Conservation (phyloP, 345 rosid genomes). For the Conringia planisiliqua region DNA sequence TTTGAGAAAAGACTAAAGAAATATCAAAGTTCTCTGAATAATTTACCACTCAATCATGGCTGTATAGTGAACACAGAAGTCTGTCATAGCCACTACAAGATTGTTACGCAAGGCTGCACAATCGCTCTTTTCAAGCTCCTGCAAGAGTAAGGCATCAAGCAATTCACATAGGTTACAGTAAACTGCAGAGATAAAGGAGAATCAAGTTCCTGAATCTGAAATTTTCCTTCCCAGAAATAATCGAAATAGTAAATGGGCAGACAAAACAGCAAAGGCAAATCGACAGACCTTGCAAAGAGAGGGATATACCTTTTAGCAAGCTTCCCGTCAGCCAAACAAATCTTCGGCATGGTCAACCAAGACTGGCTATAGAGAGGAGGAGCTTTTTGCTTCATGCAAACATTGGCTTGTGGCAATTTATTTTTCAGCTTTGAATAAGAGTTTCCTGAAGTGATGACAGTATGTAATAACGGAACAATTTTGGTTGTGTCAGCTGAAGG, state of each 20-base stretch:
- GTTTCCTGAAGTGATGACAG: constrained; percentile 74
- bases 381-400: constrained; percentile 58
- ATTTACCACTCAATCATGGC: constrained; percentile 91
- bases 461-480: constrained; percentile 62
- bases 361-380: constrained; percentile 76
- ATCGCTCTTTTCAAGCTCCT: constrained; percentile 96
- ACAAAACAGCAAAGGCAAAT: neutral
- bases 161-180: neutral
- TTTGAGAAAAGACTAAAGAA: neutral
- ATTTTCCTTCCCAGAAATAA: neutral
- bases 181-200: constrained; percentile 4
- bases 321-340: constrained; percentile 82
- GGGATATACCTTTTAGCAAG: constrained; percentile 88
- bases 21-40: constrained; percentile 14
- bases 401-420: constrained; percentile 48
- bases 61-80: constrained; percentile 89
- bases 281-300: constrained; percentile 72
- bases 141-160: constrained; percentile 22
- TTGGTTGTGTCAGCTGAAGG: constrained; percentile 67
- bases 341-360: constrained; percentile 92
- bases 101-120: constrained; percentile 87
- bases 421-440: constrained; percentile 54
- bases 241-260: neutral
- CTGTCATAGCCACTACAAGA: constrained; percentile 83
- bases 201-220: neutral